Base-by-base conservation (phyloP, 176 grass and related monocot species). In the Oryza glumipatula region DNA sequence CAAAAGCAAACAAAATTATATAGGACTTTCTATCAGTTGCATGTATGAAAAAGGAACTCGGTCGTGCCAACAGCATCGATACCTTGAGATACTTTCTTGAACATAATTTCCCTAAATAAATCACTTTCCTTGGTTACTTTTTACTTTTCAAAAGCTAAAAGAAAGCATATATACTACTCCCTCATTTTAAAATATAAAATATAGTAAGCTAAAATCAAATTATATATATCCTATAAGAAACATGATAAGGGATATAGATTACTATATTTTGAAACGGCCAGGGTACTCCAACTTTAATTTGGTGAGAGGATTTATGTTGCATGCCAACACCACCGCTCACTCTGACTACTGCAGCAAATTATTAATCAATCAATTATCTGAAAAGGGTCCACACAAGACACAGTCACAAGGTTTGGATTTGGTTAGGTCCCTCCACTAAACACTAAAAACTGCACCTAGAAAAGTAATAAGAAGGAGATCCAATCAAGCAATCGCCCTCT, bases 361-460 rank as follows among this genome's bases (percentile, higher is more conserved):
- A 48, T 70, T 72, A 48, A 70, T 87, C 65, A 48, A 70, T 87
- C 65, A 69, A 22, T 60, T 70, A 16, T 48, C 19, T 76, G 76
- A 76, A 60, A 69, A 46, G 78, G 33, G 12, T 11, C 39, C 39
- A 2, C 58, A 23, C 64, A 56, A 23, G 12, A 28, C 61, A 86
- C 44, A 19, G 35, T 47, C 56, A 61, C 21, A 23, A 23, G 21
- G n/a, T 22, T 22, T 47, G 65, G 22, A 61, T 87, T 21, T 61
- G 71, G 72, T 79, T 70, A 46, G 70, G 85, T 70, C 21, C 19
- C 63, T 81, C 76, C 84, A 73, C 76, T 72, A 47, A 32, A 10
- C 58, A 28, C 10, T 14, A 11, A 51, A 43, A 74, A 12, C 69
- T 6, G 39, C 52, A 70, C 13, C 52, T 47, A 24, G 12, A 49